Percentiles rank a stretch among this genome's conserved stretches.
phyloP scores from a whole-genome alignment of 129 eudicot genomes.

The Tagetes erecta region DNA sequence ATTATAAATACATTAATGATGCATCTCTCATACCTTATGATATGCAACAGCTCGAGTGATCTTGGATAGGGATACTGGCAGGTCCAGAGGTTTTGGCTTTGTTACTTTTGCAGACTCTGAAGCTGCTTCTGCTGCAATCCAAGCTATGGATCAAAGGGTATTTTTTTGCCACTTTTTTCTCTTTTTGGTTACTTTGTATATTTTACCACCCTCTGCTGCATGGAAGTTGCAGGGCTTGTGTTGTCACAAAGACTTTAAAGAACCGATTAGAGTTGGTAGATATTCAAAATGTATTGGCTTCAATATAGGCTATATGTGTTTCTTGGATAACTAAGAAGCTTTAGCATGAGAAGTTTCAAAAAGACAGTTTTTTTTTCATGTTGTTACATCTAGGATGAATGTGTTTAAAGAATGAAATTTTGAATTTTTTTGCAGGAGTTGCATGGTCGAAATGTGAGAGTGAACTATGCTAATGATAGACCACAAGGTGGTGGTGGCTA shows the following conservation, averaged over 20 bases:
- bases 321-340: background rate
- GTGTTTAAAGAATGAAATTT: background rate
- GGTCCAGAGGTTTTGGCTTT: constrained; percentile 16
- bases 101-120: constrained; percentile 16
- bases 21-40: background rate
- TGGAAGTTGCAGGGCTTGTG: background rate
- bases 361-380: background rate
- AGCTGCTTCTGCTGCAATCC: constrained; percentile 23
- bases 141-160: constrained; percentile 18
- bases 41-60: constrained; percentile 18
- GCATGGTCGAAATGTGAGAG: constrained; percentile 69
- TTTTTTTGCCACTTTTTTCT: background rate
- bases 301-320: background rate
- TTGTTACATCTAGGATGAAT: background rate
- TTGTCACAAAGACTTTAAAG: background rate
- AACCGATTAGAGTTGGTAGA: background rate
- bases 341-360: background rate
- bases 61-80: constrained; percentile 12
- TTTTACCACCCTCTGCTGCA: background rate
- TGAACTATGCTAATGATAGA: constrained; percentile 74
- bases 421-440: constrained; percentile 56
- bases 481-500: constrained; percentile 51
- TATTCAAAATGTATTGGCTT: background rate
- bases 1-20: background rate
- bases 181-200: background rate